These are phyloP conservation scores for Aplosporella prunicola DNA, from an alignment of 2,329 filamentous ascomycete species.

Conservation along the genomic window DNA sequence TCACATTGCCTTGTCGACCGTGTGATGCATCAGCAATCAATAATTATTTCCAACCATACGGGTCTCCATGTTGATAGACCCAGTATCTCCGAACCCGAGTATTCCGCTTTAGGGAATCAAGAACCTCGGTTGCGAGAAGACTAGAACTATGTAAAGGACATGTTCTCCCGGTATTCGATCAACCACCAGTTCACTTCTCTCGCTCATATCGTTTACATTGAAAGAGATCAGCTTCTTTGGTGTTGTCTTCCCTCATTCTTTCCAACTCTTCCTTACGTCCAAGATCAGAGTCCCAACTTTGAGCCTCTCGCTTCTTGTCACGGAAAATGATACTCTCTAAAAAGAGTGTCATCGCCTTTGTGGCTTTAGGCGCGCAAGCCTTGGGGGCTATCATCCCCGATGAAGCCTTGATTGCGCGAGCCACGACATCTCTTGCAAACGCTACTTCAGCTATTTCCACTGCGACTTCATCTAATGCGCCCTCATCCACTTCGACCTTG, in stretches of 20 bases:
- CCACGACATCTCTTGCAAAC: background rate
- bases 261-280: too few species aligned
- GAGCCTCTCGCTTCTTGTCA: background rate
- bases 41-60: too few species aligned
- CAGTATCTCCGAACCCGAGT: constrained; percentile 2
- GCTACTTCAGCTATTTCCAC: background rate
- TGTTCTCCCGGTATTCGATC: background rate
- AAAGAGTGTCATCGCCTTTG: constrained; percentile 1
- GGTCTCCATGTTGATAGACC: too few species aligned
- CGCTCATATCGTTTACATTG: background rate
- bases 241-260: constrained; percentile 1
- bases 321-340: constrained; percentile 20
- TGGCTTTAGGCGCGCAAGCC: constrained; percentile 17
- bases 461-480: background rate
- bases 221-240: background rate
- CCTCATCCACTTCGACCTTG: constrained; percentile 12
- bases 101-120: background rate
- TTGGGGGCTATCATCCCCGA: constrained; percentile 19
- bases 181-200: constrained; percentile 4
- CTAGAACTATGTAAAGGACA: constrained; percentile 5
- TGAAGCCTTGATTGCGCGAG: too few species aligned
- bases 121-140: background rate
- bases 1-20: too few species aligned
- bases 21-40: too few species aligned
- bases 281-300: too few species aligned